These are phyloP conservation scores for Nemania serpens DNA, from an alignment of 2,329 filamentous ascomycete genomes.

Conservation along the genomic window DNA sequence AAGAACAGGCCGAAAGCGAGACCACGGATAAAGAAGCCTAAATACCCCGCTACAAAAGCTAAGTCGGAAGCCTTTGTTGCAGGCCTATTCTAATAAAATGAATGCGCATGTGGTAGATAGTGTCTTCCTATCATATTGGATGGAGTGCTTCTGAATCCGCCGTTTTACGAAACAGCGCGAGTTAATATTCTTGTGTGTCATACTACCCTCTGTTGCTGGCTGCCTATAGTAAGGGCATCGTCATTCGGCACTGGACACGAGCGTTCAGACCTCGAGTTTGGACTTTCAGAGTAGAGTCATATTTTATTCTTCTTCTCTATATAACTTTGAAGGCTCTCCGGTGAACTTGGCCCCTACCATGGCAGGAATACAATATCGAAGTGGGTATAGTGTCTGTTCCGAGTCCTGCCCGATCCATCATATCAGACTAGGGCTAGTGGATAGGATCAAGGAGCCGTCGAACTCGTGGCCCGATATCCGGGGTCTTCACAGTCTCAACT, in stretches of 20 bases:
- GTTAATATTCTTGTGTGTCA: background rate
- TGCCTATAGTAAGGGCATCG: too few relatives aligned
- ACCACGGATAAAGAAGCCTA: background rate
- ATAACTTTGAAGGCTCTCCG: too few relatives aligned
- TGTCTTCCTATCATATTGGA: background rate
- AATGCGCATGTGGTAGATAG: background rate
- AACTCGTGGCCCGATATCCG: constrained; percentile 27
- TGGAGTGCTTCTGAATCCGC: background rate
- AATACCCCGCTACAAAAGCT: background rate
- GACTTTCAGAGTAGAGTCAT: too few relatives aligned
- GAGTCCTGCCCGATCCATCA: constrained; percentile 17
- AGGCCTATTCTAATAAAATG: background rate
- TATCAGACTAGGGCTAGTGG: background rate
- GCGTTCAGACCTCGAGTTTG: too few relatives aligned
- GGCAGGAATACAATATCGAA: background rate
- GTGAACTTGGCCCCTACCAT: background rate
- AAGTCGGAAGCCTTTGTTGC: constrained; percentile 11
- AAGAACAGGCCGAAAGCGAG: background rate
- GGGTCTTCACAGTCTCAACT: constrained; percentile 31
- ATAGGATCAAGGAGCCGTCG: constrained; percentile 4
- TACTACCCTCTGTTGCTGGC: background rate
- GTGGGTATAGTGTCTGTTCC: constrained; percentile 21
- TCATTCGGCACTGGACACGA: too few relatives aligned
- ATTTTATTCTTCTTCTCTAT: too few relatives aligned
- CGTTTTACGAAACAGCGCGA: background rate